These are phyloP conservation scores for Cnidoscolus chayamansa DNA, from an alignment of 441 rosid genomes.

Conservation along the genomic window DNA sequence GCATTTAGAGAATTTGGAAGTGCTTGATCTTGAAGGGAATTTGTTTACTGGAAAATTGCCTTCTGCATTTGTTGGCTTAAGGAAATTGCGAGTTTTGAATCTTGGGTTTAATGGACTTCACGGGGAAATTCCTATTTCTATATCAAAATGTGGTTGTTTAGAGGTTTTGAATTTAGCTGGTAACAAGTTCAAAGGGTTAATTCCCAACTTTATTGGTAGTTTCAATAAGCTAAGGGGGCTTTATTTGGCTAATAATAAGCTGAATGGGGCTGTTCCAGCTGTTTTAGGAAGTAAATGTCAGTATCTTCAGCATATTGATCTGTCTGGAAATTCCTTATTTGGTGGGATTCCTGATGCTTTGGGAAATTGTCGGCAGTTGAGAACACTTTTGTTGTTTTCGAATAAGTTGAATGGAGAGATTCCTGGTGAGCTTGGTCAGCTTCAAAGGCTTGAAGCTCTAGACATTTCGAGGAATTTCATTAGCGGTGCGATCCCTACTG, in stretches of 20 bases:
- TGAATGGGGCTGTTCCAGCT: constrained; percentile 46
- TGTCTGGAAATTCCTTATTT: constrained; percentile 52
- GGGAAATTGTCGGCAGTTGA: constrained; percentile 44
- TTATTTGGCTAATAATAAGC: constrained; percentile 40
- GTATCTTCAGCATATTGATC: constrained; percentile 57
- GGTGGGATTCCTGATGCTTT: constrained; percentile 48
- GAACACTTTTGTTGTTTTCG: constrained; percentile 44
- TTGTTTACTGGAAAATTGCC: constrained; percentile 45
- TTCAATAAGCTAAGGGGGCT: constrained; percentile 34
- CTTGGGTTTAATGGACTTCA: constrained; percentile 52
- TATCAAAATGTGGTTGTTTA: constrained; percentile 29
- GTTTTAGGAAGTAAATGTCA: constrained; percentile 42
- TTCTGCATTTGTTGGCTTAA: constrained; percentile 34
- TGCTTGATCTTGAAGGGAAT: constrained; percentile 71
- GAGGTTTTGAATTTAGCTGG: constrained; percentile 54
- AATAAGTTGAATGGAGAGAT: constrained; percentile 50
- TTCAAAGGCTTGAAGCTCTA: constrained; percentile 51
- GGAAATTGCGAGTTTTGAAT: constrained; percentile 50
- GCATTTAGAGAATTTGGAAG: constrained; percentile 53
- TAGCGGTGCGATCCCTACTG: constrained; percentile 43
- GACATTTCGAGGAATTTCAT: constrained; percentile 59
- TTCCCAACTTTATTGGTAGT: constrained; percentile 43
- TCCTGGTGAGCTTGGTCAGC: constrained; percentile 51
- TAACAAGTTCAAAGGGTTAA: constrained; percentile 41
- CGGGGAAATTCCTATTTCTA: constrained; percentile 40